Base-by-base conservation (phyloP, 2,329 filamentous ascomycete species). In the Alternaria consortialis region DNA sequence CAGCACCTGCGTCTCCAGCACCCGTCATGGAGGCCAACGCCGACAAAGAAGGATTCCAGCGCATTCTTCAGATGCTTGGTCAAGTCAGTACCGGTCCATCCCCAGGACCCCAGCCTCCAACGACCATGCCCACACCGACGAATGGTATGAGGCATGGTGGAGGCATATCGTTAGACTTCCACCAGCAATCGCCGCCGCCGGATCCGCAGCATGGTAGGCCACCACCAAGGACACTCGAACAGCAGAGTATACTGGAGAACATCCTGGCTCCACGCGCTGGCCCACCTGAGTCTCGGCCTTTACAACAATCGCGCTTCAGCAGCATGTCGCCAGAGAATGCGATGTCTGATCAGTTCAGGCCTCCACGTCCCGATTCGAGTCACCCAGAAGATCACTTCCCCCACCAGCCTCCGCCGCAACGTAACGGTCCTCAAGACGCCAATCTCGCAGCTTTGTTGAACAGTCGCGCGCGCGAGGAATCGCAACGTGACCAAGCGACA, bases 1-100 rank as follows among this genome's bases (percentile, higher is more conserved):
- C 69, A 20, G 51, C 59, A 20, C 63, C 71, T 36, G 64, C 68
- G 12, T 69, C 68, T 9, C 66, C 77, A 55, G 73, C 60, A 44
- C 70, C 69, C 54, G 63, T 73, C 9, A 75, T 78, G 55, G 77
- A 80, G 20, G 80, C 83, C 80, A 83, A 77, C 6, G 88, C 89
- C 63, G 94, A 97, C 72, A 92, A 93, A 77, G 91, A 93, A 76
- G 94, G 93, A 1, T 97, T 97, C 79, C 88, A 93, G 66, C 87
- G 89, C 44, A 86, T 97, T 46, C 83, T 97, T 36, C 87, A 91
- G 68, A 96, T 97, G 85, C 86, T 97, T 40, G 90, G 93, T 51
- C 81, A 82, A 47, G 66, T 70, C 37, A 77, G 65, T 31, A 71
- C 76, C 5, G 56, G 63, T 29, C 47, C 65, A 17, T 67, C 64